Base-by-base conservation (phyloP, 108 stramenopile genomes). In the Cyclotella baltica region DNA sequence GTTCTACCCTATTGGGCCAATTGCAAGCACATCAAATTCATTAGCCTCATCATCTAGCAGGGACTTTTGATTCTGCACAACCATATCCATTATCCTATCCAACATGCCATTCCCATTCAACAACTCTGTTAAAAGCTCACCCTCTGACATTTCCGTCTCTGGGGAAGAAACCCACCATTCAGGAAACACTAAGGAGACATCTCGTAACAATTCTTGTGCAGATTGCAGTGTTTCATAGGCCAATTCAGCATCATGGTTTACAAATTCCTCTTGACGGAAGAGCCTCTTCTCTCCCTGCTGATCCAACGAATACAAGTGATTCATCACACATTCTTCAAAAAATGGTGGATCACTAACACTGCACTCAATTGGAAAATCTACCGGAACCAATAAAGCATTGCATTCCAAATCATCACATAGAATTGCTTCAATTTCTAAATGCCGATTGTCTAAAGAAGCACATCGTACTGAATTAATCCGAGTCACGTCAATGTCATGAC, bases 371-470 rank as follows among this genome's bases (percentile, higher is more conserved):
- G 76, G 76, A 29, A 77, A 77, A 19, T 46, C 22, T 10, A 77
- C 76, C 2, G 76, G 61, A 20, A 77, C 67, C 48, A 77, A 62
- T 34, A 77, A 13, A 5, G 76, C 62, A n/a, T 56, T 28, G 43
- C 76, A 77, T n/a, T 77, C 68, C 19, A 28, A 11, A 46, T 69
- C 48, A 35, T 77, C 76, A 55, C 76, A 77, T 0, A 70, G 37
- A 10, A 77, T 28, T 13, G 76, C 68, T 59, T 70, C 76, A 47
- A 77, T 77, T 59, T 70, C 76, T 33, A 77, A 28, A 37, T 69
- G 57, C 18, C 9, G 25, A 1, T 25, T 35, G 36, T 70, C 76
- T 30, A 70, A 25, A 36, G 33, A 43, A 8, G 36, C 27, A 59
- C 76, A 77, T 15, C 68, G 40, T 13, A 63, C 68, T 28, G 58